Conservation (phyloP, 345 rosid genomes). For the Murraya paniculata region DNA sequence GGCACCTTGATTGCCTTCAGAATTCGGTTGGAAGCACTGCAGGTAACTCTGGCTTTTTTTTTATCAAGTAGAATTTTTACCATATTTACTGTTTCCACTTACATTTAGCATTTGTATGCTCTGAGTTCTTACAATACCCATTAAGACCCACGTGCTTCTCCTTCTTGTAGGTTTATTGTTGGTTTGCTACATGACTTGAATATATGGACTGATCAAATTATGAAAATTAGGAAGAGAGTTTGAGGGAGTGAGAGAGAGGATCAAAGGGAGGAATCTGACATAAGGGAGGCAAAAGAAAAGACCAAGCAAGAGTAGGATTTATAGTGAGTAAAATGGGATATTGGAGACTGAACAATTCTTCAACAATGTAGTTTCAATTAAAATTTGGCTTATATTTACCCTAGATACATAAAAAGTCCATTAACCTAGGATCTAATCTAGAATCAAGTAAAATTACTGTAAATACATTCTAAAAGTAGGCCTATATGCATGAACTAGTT, state of each 20-base stretch:
- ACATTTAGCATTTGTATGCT: neutral
- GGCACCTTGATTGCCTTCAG: slow-evolving; percentile 9
- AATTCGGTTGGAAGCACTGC: slow-evolving; percentile 23
- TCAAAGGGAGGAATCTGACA: neutral
- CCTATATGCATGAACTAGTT: neutral
- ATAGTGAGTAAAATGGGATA: neutral
- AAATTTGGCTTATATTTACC: neutral
- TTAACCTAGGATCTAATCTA: neutral
- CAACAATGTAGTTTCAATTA: neutral
- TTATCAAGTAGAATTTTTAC: neutral
- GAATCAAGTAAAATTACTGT: neutral
- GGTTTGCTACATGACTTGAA: neutral
- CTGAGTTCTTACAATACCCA: neutral
- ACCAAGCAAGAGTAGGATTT: neutral
- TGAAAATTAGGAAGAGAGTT: neutral
- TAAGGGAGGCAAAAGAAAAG: neutral
- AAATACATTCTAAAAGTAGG: neutral
- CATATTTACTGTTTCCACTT: neutral
- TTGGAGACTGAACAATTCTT: neutral
- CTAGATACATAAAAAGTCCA: neutral
- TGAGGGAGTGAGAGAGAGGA: neutral
- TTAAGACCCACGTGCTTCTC: neutral
- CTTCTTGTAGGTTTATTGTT: neutral
- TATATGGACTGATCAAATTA: neutral
- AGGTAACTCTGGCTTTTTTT: slow-evolving; percentile 42